A percentile compares a stretch with the other conserved stretches of the same genome.
These are phyloP conservation scores for Saccharomycopsis selenospora DNA, from an alignment of 805 yeast genomes.

Conservation along the genomic window DNA sequence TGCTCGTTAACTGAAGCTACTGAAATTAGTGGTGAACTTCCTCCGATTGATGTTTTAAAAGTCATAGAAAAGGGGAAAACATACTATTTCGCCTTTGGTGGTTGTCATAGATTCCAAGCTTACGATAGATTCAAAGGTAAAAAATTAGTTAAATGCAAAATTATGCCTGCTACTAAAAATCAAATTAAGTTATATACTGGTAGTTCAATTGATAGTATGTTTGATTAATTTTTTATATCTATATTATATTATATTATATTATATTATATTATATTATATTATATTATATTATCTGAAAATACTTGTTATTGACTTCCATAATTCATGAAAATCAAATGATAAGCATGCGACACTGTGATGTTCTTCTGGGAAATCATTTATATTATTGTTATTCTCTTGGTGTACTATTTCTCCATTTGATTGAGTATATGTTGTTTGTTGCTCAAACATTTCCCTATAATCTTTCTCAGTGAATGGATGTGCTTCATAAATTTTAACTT, in stretches of 20 bases:
- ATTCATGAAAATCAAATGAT: not conserved
- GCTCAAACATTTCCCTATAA: not conserved
- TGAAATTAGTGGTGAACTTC: constrained; percentile 50
- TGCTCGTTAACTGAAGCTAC: constrained; percentile 38
- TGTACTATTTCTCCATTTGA: no score
- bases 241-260: no score
- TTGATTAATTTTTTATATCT: constrained; percentile 27
- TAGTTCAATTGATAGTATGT: constrained; percentile 49
- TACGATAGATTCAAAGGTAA: constrained; percentile 49
- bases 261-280: no score
- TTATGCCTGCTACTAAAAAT: constrained; percentile 67
- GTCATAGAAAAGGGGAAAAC: constrained; percentile 56
- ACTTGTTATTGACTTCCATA: not conserved
- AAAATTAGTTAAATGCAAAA: constrained; percentile 55
- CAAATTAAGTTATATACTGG: constrained; percentile 69
- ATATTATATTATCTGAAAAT: not conserved
- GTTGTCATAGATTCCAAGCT: constrained; percentile 86
- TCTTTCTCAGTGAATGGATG: not conserved
- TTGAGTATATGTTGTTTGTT: no score
- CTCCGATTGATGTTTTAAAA: constrained; percentile 73
- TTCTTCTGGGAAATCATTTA: no score
- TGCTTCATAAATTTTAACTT: not conserved
- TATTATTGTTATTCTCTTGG: no score
- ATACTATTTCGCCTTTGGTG: constrained; percentile 80
- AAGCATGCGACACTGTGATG: no score